Base-by-base conservation (phyloP, 257 asterid genomes). In the Ligustrum vulgare region DNA sequence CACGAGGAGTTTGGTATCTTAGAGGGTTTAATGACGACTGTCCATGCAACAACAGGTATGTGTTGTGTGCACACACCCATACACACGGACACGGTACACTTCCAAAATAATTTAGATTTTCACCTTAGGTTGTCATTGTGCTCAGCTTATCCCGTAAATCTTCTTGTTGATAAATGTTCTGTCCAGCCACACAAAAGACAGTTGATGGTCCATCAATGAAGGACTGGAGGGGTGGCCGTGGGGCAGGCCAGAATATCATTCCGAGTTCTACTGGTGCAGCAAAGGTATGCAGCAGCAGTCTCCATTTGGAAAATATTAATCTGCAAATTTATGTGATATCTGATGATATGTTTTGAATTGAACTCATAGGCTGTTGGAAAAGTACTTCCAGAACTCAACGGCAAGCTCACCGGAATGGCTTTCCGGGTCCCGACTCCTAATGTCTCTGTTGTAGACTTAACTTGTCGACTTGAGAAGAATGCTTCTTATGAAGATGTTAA, bases 251-350 rank as follows among this genome's bases (percentile, higher is more conserved):
- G 82, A 95, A 95, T 81, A 95, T 95, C 82, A 95, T 95, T 72
- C 99, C 99, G 45, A 95, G 99, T 81, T 95, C 99, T 56, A 95
- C 98, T 82, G 99, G 99, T 76, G 99, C 99, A 82, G 99, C 99
- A 67, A 95, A 95, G 98, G 99, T 91, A 82, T 71, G 71, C 10
- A 35, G 18, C 10, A 35, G 18, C 56, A 47, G 68, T 78, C 49
- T 35, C 31, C 63, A 72, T 72, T 67, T 39, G 18, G 2, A 18
- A 41, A 67, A 49, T 22, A 71, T 45, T 43, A 0, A 41, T 22
- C 67, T 49, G 18, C 58, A 32, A 36, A 5, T 64, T 15, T 32
- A 23, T 15, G 0, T 18, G 5, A 64, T 63, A 22, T 23, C 67
- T 4, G 15, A 39, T 73, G 13, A 34, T 62, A 13, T 69, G 35